These are phyloP conservation scores for Candida methanosorbosa DNA, from an alignment of 805 yeast genomes.

Conservation along the genomic window DNA sequence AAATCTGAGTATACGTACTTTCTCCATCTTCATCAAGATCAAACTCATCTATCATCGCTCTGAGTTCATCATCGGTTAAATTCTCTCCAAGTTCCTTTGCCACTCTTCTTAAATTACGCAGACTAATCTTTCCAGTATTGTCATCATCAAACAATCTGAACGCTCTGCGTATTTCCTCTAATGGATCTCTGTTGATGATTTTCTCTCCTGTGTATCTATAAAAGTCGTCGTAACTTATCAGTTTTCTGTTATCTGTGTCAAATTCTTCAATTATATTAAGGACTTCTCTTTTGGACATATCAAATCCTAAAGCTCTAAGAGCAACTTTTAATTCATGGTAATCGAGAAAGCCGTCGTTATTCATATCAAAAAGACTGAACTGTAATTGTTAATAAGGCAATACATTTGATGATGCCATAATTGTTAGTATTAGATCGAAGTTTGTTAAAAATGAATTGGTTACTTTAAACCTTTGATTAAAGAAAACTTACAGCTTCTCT, in stretches of 20 bases:
- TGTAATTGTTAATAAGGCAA: conserved; percentile 4
- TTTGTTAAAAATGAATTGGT: too few species aligned
- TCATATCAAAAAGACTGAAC: conserved; percentile 84
- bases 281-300: conserved; percentile 66
- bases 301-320: conserved; percentile 88
- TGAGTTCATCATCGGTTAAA: conserved; percentile 81
- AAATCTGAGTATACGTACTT: conserved; percentile 31
- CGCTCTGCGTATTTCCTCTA: conserved; percentile 87
- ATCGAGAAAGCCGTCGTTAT: conserved; percentile 81
- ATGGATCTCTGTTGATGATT: conserved; percentile 83
- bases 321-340: conserved; percentile 94
- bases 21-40: conserved; percentile 96
- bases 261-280: conserved; percentile 71
- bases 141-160: conserved; percentile 86
- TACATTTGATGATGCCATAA: not conserved
- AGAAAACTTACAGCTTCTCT: conserved; percentile 60
- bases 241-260: conserved; percentile 64
- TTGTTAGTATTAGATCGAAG: not conserved
- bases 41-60: conserved; percentile 97
- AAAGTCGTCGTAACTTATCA: conserved; percentile 76
- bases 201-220: conserved; percentile 71
- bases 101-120: conserved; percentile 77
- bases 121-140: conserved; percentile 73
- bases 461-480: not conserved
- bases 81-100: conserved; percentile 92